These are phyloP conservation scores for Hemileia vastatrix DNA, from an alignment of 1,284 basidiomycete genomes.

Conservation along the genomic window DNA sequence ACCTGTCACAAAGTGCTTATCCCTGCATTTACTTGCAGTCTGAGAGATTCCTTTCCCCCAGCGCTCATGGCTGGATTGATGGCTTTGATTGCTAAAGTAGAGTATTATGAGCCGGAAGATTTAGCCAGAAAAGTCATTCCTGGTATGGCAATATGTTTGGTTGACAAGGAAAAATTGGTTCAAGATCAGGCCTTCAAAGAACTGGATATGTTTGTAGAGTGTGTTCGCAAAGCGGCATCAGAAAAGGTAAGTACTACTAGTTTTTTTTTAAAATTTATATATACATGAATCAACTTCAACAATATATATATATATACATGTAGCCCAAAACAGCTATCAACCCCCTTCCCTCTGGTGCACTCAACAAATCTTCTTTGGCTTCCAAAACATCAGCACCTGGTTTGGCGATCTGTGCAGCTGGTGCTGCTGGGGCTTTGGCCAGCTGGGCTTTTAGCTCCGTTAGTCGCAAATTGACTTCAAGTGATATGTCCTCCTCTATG, in stretches of 20 bases:
- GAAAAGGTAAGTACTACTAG: too few relatives aligned
- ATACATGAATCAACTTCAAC: too few relatives aligned
- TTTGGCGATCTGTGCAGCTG: conserved; percentile 70
- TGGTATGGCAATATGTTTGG: conserved; percentile 62
- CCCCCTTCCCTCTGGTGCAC: background rate
- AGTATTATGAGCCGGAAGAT: conserved; percentile 78
- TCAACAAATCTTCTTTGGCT: conserved; percentile 15
- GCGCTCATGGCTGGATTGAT: conserved; percentile 86
- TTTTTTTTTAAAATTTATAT: too few relatives aligned
- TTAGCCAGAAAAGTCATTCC: conserved; percentile 78
- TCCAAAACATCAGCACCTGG: conserved; percentile 45
- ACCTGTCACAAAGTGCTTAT: conserved; percentile 92
- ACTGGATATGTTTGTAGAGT: too few relatives aligned
- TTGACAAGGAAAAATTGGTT: conserved; percentile 90
- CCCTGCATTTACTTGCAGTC: conserved; percentile 77
- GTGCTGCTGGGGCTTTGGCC: conserved; percentile 76
- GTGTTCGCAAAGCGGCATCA: too few relatives aligned
- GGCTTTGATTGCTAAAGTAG: conserved; percentile 91
- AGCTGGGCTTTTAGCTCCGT: conserved; percentile 91
- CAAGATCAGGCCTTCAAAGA: conserved; percentile 89
- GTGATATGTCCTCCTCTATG: too few relatives aligned
- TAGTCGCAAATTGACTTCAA: too few relatives aligned
- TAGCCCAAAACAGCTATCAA: conserved; percentile 10
- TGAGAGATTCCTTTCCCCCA: conserved; percentile 87
- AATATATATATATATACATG: too few relatives aligned